Conservation (phyloP, 148 eudicot genomes). For the Rhododendron ferrugineum region DNA sequence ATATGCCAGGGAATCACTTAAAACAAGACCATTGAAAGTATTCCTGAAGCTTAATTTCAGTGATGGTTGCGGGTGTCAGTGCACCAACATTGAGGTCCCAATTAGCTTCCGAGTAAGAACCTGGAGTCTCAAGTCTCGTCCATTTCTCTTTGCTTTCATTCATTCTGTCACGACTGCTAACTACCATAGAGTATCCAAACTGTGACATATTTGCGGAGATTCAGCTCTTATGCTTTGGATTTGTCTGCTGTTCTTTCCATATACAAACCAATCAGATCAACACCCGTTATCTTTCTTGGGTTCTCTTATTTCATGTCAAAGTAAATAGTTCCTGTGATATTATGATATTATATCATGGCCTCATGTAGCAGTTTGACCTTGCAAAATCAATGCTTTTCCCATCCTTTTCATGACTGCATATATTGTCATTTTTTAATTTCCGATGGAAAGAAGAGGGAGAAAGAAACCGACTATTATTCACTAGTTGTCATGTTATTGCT, state of each 20-base stretch:
- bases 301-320: not conserved
- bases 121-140: not conserved
- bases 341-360: not conserved
- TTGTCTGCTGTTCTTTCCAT: constrained; percentile 1
- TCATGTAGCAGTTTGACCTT: not conserved
- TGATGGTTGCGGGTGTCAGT: constrained; percentile 44
- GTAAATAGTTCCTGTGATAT: not conserved
- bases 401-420: not conserved
- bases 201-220: not conserved
- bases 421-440: not conserved
- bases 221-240: not conserved
- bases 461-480: not conserved
- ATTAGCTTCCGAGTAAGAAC: constrained; percentile 39
- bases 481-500: not conserved
- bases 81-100: constrained; percentile 33
- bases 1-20: constrained; percentile 34
- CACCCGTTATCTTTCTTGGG: not conserved
- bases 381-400: not conserved
- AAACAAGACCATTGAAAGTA: constrained; percentile 30
- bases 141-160: not conserved
- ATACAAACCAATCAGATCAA: not conserved
- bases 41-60: constrained; percentile 36
- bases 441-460: not conserved
- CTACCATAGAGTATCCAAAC: not conserved
- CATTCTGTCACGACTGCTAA: not conserved